Percentiles rank a stretch among this genome's conserved stretches.
phyloP scores from a whole-genome alignment of 306 rosid genomes.

The Cyclanthera cordifolia region DNA sequence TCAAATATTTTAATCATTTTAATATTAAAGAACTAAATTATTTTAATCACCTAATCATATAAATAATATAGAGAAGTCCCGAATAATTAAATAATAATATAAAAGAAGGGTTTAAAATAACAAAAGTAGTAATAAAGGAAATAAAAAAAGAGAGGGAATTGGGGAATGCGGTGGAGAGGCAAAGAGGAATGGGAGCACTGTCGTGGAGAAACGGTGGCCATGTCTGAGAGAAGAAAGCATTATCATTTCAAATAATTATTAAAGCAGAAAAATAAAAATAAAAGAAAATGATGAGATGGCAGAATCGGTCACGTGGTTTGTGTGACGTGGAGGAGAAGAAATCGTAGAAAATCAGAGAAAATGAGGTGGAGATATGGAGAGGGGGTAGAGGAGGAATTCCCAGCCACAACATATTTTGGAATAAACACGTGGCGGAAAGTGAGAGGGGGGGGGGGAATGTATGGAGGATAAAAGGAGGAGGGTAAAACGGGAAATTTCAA shows the following conservation, averaged over 20 bases:
- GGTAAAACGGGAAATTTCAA: not conserved
- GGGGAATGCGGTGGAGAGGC: slow-evolving; percentile 8
- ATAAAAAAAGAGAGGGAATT: not conserved
- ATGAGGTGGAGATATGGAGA: slow-evolving; percentile 17
- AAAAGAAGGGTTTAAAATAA: not conserved
- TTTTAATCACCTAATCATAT: too few species aligned
- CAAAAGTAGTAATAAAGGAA: not conserved
- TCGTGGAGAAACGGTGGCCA: slow-evolving; percentile 11
- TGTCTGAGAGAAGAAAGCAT: not conserved
- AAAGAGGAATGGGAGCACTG: slow-evolving; percentile 1
- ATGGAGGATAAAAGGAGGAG: not conserved
- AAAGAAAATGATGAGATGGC: slow-evolving; percentile 4
- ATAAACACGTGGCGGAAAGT: not conserved
- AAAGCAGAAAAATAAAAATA: not conserved
- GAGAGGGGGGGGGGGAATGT: not conserved
- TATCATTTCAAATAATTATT: not conserved
- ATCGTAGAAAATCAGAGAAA: not conserved
- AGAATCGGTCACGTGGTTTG: slow-evolving; percentile 5
- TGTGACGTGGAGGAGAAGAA: slow-evolving; percentile 1
- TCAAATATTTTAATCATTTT: too few species aligned
- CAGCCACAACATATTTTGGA: not conserved
- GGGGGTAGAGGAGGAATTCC: not conserved
- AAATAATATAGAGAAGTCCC: too few species aligned
- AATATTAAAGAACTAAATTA: too few species aligned
- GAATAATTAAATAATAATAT: too few species aligned